A percentile compares a stretch with the other conserved stretches of the same genome.
These are phyloP conservation scores for Nakazawaea laoshanensis DNA, from an alignment of 805 yeast species.

Conservation along the genomic window DNA sequence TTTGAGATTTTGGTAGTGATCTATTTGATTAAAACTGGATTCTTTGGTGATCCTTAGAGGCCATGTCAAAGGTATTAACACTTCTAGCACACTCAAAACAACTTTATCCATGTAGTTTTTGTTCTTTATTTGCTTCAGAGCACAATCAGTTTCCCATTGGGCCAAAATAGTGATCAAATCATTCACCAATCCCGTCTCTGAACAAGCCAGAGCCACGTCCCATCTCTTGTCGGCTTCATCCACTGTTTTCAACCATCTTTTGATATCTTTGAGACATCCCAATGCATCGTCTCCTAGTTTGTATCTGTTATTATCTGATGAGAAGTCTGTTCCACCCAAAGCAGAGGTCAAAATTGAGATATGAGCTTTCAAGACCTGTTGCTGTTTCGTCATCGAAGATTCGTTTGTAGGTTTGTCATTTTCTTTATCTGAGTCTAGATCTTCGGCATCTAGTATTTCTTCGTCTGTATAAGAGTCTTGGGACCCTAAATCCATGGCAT, in stretches of 20 bases:
- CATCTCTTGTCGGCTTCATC: conserved; percentile 65
- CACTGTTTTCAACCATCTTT: conserved; percentile 78
- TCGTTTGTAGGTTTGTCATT: not conserved
- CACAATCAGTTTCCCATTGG: conserved; percentile 52
- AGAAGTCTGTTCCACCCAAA: conserved; percentile 80
- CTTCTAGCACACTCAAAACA: conserved; percentile 65
- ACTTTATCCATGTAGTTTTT: conserved; percentile 45
- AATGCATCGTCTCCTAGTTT: conserved; percentile 81
- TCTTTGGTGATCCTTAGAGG: conserved; percentile 60
- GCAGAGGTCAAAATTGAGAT: conserved; percentile 80
- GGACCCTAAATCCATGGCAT: conserved; percentile 1
- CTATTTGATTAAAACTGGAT: conserved; percentile 47
- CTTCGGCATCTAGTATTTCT: conserved; percentile 2
- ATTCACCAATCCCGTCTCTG: conserved; percentile 68
- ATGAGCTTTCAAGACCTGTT: conserved; percentile 51
- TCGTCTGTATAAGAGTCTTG: conserved; percentile 3
- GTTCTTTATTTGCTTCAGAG: conserved; percentile 20
- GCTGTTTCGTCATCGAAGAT: conserved; percentile 3
- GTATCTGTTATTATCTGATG: conserved; percentile 39
- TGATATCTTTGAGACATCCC: conserved; percentile 80
- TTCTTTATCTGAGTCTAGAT: not conserved
- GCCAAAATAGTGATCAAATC: conserved; percentile 71
- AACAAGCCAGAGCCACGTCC: conserved; percentile 84
- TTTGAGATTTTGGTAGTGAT: conserved; percentile 50
- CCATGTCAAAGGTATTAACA: conserved; percentile 80